phyloP scores from a whole-genome alignment of 352 stramenopile genomes.

The Phytophthora sp. region DNA sequence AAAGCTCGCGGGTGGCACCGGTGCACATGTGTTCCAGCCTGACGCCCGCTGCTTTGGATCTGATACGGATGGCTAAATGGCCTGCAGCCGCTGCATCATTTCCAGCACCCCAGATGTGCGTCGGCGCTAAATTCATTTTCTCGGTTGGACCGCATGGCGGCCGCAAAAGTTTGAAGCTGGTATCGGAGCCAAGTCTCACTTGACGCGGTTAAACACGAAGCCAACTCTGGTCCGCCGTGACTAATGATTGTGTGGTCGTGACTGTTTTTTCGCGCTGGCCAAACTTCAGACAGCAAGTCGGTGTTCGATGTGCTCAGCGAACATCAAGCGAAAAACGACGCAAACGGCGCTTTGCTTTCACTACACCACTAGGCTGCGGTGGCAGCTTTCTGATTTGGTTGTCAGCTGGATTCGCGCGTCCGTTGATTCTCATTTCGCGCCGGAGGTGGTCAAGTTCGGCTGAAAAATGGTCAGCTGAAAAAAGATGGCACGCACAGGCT shows the following conservation, averaged over 20 bases:
- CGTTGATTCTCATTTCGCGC: conserved; percentile 11
- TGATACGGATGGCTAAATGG: conserved; percentile 15
- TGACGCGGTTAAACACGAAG: conserved; percentile 7
- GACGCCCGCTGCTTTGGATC: conserved; percentile 7
- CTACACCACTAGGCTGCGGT: conserved; percentile 9
- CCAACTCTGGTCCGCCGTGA: conserved; percentile 1
- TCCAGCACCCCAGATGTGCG: conserved; percentile 11
- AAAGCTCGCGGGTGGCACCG: too few relatives aligned
- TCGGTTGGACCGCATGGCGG: conserved; percentile 12
- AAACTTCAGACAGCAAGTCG: background rate
- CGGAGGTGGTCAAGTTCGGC: conserved; percentile 10
- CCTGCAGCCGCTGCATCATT: background rate
- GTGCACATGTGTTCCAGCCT: too few relatives aligned
- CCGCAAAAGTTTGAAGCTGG: background rate
- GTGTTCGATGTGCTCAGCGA: conserved; percentile 11
- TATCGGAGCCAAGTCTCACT: conserved; percentile 4
- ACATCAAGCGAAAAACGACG: background rate
- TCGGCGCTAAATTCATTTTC: conserved; percentile 19
- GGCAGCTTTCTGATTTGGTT: conserved; percentile 16
- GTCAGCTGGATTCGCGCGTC: conserved; percentile 20
- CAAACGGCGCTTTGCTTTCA: background rate
- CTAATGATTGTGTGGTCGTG: background rate
- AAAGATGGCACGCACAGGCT: conserved; percentile 21
- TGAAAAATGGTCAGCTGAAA: conserved; percentile 20
- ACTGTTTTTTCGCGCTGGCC: conserved; percentile 4